Percentiles rank a stretch among this genome's conserved stretches.
phyloP scores from a whole-genome alignment of 768 basidiomycete genomes.

The Suillus paluster region DNA sequence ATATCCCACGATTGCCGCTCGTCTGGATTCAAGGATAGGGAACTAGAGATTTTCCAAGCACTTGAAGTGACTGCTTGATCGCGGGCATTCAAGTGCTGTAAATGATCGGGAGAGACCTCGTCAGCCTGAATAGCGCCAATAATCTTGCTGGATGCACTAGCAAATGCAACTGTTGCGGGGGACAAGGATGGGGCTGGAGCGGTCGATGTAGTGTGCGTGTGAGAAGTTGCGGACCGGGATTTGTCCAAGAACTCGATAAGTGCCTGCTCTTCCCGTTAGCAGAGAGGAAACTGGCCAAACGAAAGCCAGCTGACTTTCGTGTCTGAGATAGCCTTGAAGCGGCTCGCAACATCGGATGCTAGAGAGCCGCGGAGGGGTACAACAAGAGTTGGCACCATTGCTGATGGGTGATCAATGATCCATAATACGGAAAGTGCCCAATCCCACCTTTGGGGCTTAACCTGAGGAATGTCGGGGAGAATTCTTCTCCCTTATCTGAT shows the following conservation, averaged over 20 bases:
- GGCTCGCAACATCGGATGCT: slow-evolving; percentile 67
- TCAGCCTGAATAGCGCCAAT: slow-evolving; percentile 65
- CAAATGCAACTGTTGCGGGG: slow-evolving; percentile 81
- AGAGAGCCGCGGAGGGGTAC: slow-evolving; percentile 84
- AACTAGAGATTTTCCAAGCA: slow-evolving; percentile 48
- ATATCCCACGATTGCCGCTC: slow-evolving; percentile 52
- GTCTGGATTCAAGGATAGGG: slow-evolving; percentile 50
- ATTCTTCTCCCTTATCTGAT: slow-evolving; percentile 80
- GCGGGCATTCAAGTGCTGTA: slow-evolving; percentile 63
- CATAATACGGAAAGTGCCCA: slow-evolving; percentile 11
- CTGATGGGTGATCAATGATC: slow-evolving; percentile 39
- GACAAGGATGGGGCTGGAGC: slow-evolving; percentile 78
- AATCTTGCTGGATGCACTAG: slow-evolving; percentile 29
- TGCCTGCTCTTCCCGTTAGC: slow-evolving; percentile 43
- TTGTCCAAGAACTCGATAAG: slow-evolving; percentile 85
- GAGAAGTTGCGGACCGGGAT: slow-evolving; percentile 71
- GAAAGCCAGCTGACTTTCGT: slow-evolving; percentile 53
- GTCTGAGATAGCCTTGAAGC: slow-evolving; percentile 81
- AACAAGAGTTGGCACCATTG: slow-evolving; percentile 80
- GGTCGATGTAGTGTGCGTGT: slow-evolving; percentile 68
- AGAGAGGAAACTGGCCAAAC: not conserved
- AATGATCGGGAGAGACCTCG: slow-evolving; percentile 62
- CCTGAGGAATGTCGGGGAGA: slow-evolving; percentile 72
- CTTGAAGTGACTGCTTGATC: slow-evolving; percentile 54
- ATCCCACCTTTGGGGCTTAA: slow-evolving; percentile 73